These are phyloP conservation scores for Naganishia kalamii DNA, from an alignment of 768 basidiomycete genomes.

Conservation along the genomic window DNA sequence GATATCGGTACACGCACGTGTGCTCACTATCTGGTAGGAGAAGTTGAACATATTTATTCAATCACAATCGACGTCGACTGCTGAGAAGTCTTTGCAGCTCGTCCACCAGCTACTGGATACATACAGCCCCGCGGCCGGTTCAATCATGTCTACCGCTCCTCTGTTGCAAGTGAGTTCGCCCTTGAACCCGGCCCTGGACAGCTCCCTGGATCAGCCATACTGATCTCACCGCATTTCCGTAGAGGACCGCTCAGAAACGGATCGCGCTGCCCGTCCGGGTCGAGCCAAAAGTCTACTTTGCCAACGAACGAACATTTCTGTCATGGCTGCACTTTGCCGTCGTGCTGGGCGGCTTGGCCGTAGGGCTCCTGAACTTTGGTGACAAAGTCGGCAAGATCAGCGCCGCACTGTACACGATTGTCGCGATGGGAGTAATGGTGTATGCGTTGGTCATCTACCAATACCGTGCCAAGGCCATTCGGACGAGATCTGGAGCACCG, in stretches of 20 bases:
- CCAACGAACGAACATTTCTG: constrained; percentile 64
- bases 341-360: constrained; percentile 90
- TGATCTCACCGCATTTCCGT: neutral
- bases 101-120: neutral
- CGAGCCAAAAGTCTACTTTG: constrained; percentile 48
- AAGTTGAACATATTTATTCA: no score
- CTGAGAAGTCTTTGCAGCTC: neutral
- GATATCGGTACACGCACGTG: no score
- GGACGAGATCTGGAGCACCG: constrained; percentile 81
- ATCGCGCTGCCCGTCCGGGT: constrained; percentile 90
- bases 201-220: neutral
- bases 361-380: constrained; percentile 95
- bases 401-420: constrained; percentile 86
- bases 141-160: constrained; percentile 4
- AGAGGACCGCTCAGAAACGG: constrained; percentile 52
- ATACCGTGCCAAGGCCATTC: constrained; percentile 89
- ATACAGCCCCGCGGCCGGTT: neutral
- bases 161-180: neutral
- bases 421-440: constrained; percentile 94
- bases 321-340: constrained; percentile 99
- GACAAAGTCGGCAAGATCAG: constrained; percentile 94
- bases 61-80: no score
- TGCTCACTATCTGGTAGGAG: no score
- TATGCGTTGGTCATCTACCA: constrained; percentile 95
- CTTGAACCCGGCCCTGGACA: neutral